Evolutionary conservation across 2,329 filamentous ascomycete species (phyloP), one percentile per base, ranked within the genome.

Genomic region (Calonectria pteridis): DNA sequence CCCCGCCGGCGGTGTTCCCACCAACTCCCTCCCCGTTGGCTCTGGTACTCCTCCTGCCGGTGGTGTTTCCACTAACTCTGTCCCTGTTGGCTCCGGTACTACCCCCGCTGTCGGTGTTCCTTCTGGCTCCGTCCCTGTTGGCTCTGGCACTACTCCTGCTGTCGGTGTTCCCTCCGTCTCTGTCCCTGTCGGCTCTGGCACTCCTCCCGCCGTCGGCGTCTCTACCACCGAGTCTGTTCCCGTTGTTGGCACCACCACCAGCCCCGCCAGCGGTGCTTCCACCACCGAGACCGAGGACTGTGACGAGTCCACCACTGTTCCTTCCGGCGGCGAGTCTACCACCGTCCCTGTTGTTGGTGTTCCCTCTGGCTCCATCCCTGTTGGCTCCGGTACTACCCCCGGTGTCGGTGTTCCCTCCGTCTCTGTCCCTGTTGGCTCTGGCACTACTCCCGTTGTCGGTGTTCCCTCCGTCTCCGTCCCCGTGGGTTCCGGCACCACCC

Each of bases 201-300:
- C 73, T 35, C 43, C 67, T n/a, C 63, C 64, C 29, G 23, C 35
- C 4, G 13, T 6, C n/a, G 31, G 66, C 33, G 64, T 69, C 31
- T 72, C 72, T n/a, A 35, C 31, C 33, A 59, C n/a, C 53, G n/a
- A 53, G 50, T 20, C 28, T 7, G 50, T 53, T 16, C 29, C 66
- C n/a, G 46, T 72, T n/a, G 35, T 58, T 14, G 69, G 28, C 20
- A 74, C 71, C 26, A 73, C 55, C 26, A 55, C 67, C 28, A 67
- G 40, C 23, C 43, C 63, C 26, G 26, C 16, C 4, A 40, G 23
- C 23, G 77, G 77, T 0, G 69, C 67, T 29, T 43, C 67, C 14
- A 58, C 67, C 13, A 69, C 63, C 3, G 67, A 28, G 0, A 71
- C 72, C 13, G 68, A 66, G 65, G 58, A n/a, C 29, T 77, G 77